Base-by-base conservation (phyloP, 2,329 filamentous ascomycete genomes). In the Trichoderma citrinoviride region DNA sequence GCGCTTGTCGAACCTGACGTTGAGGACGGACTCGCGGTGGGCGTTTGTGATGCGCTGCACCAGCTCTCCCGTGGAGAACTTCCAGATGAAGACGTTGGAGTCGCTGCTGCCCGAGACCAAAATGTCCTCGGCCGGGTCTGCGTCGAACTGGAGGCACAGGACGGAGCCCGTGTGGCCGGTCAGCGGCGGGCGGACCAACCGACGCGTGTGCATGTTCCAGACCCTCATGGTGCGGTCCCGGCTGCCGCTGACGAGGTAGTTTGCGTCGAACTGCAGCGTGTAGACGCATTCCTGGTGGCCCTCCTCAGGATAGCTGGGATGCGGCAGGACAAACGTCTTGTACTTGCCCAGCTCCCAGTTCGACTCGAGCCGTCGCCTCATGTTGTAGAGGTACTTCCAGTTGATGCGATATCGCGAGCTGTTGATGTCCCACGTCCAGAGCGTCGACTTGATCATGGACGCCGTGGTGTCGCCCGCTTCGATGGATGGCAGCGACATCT, bases 41-140 rank as follows among this genome's bases (percentile, higher is more conserved):
- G 94, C 94, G 50, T 86, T 83, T 1, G 82, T 82, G 37, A 98
- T 85, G 65, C 87, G 87, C 72, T 93, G 90, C 14, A 98, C 77
- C 41, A 92, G 85, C 72, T 93, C 82, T 3, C 95, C 95, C 0
- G 93, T 98, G 0, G 93, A 97, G 73, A 98, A 98, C 56, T 83
- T 87, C 95, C 94, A 98, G 15, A 98, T 80, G 64, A 97, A 94
- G 61, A 99, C 88, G 68, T 90, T 89, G 53, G 90, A 91, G 76
- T 99, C 95, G 71, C 93, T 97, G 72, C 94, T 97, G 43, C 94
- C 95, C 7, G 93, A 97, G 10, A 97, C 90, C n/a, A 99, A 90
- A 44, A 99, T 80, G 72, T 98, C 94, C 73, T 98, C 91, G 15
- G 90, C 86, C 0, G 92, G 90, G 58, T 90, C 87, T 3, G 93